Percentiles rank a stretch among this genome's conserved stretches.
Evolutionary conservation across 352 stramenopile genomes (phyloP).

Genomic region (Phytophthora aleatoria): DNA sequence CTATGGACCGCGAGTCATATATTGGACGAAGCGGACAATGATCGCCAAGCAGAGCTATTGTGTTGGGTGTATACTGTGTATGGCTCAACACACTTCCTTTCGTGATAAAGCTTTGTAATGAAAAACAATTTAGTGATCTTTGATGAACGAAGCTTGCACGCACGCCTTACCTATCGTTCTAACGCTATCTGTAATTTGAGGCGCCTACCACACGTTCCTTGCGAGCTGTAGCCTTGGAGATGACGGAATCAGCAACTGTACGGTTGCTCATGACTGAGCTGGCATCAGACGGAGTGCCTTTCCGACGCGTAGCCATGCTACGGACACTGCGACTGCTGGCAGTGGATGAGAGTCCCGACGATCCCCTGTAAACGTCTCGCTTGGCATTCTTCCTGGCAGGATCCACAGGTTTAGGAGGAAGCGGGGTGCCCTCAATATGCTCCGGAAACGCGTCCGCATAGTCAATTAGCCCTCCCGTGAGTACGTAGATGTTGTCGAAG

Average conservation of each 20-base stretch:
- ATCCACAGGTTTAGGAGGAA: constrained; percentile 61
- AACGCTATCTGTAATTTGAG: constrained; percentile 56
- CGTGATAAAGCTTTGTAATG: no score
- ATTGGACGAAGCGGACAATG: neutral
- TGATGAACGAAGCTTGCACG: no score
- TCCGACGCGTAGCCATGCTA: constrained; percentile 49
- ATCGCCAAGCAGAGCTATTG: neutral
- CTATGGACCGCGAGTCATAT: neutral
- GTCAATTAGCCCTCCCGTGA: constrained; percentile 65
- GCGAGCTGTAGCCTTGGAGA: constrained; percentile 69
- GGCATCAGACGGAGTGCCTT: constrained; percentile 58
- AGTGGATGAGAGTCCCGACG: constrained; percentile 19
- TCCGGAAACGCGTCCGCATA: constrained; percentile 69
- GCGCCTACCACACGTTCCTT: constrained; percentile 53
- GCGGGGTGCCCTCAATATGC: constrained; percentile 64
- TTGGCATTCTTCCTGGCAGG: constrained; percentile 52
- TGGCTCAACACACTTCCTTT: no score
- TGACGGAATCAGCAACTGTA: constrained; percentile 73
- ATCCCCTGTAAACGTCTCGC: constrained; percentile 59
- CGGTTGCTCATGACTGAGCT: constrained; percentile 68
- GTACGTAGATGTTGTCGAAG: constrained; percentile 88
- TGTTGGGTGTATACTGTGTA: no score
- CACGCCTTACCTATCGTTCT: neutral
- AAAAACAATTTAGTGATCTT: no score
- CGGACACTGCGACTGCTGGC: constrained; percentile 56